These are phyloP conservation scores for Fusarium sp. DNA, from an alignment of 2,329 filamentous ascomycete species.

Conservation along the genomic window DNA sequence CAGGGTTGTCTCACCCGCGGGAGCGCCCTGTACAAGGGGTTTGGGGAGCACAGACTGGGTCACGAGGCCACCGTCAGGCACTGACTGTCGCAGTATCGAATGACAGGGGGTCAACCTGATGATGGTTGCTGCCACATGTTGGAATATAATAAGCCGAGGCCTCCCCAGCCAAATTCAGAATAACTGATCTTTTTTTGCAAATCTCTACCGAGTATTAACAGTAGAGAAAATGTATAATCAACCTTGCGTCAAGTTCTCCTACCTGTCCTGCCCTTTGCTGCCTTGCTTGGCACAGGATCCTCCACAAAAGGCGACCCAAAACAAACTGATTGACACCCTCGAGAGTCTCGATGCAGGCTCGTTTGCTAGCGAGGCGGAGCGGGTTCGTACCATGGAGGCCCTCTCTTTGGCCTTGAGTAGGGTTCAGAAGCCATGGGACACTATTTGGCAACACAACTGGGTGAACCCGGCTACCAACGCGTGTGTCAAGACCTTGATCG, in stretches of 20 bases:
- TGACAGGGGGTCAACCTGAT: background rate
- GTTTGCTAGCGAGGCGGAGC: slow-evolving; percentile 50
- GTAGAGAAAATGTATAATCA: background rate
- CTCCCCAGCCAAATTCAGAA: background rate
- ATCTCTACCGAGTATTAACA: background rate
- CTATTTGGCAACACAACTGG: slow-evolving; percentile 54
- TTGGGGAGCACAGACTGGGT: background rate
- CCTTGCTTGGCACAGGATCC: background rate
- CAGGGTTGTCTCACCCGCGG: background rate
- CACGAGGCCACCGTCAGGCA: background rate
- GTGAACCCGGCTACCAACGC: slow-evolving; percentile 49
- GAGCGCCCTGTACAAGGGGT: background rate
- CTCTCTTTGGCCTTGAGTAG: slow-evolving; percentile 46
- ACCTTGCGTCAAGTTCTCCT: background rate
- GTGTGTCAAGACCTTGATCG: slow-evolving; percentile 53
- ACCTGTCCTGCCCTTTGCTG: background rate
- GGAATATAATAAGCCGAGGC: background rate
- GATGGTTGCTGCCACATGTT: background rate
- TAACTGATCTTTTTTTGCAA: background rate
- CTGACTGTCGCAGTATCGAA: background rate
- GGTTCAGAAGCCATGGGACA: slow-evolving; percentile 54
- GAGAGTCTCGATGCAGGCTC: slow-evolving; percentile 41
- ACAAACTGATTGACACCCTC: slow-evolving; percentile 43
- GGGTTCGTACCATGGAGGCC: slow-evolving; percentile 48
- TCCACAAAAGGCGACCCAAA: slow-evolving; percentile 39